Conservation (phyloP, 768 basidiomycete genomes). For the Kwoniella bestiolae region DNA sequence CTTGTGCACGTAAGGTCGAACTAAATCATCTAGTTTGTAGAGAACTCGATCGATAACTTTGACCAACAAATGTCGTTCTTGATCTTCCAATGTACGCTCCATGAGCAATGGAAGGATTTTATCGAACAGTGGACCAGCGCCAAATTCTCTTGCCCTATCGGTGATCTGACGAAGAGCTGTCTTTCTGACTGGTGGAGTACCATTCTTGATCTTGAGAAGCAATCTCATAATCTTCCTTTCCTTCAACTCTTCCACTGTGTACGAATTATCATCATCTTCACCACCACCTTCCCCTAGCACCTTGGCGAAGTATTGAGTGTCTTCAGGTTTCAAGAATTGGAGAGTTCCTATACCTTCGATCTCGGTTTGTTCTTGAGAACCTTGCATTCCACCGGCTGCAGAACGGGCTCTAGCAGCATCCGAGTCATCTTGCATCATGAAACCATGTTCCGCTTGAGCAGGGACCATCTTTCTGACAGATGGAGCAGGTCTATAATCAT, state of each 20-base stretch:
- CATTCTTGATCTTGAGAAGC: slow-evolving; percentile 98
- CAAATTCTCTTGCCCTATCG: slow-evolving; percentile 98
- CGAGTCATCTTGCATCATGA: slow-evolving; percentile 89
- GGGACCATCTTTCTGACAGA: slow-evolving; percentile 64
- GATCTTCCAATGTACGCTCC: slow-evolving; percentile 82
- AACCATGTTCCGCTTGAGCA: slow-evolving; percentile 72
- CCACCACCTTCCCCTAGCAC: slow-evolving; percentile 62
- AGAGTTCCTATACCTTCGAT: slow-evolving; percentile 97
- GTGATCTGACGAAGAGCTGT: slow-evolving; percentile 97
- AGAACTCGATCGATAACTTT: slow-evolving; percentile 98
- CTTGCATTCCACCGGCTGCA: slow-evolving; percentile 81
- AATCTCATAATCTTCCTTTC: slow-evolving; percentile 99
- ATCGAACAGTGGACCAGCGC: slow-evolving; percentile 96
- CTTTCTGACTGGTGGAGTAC: slow-evolving; percentile 96
- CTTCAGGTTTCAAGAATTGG: slow-evolving; percentile 97
- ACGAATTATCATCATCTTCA: slow-evolving; percentile 87
- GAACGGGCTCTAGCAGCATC: slow-evolving; percentile 86
- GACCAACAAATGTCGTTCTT: slow-evolving; percentile 95
- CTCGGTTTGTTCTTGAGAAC: slow-evolving; percentile 87
- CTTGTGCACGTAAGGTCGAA: slow-evolving; percentile 98
- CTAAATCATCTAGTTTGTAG: slow-evolving; percentile 98
- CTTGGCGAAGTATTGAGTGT: slow-evolving; percentile 96
- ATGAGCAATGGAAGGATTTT: slow-evolving; percentile 97
- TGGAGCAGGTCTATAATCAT: slow-evolving; percentile 83
- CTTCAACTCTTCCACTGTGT: slow-evolving; percentile 97